Evolutionary conservation across 2,329 filamentous ascomycete species (phyloP), one percentile per base, ranked within the genome.

Genomic region (Dactylellina cionopaga): DNA sequence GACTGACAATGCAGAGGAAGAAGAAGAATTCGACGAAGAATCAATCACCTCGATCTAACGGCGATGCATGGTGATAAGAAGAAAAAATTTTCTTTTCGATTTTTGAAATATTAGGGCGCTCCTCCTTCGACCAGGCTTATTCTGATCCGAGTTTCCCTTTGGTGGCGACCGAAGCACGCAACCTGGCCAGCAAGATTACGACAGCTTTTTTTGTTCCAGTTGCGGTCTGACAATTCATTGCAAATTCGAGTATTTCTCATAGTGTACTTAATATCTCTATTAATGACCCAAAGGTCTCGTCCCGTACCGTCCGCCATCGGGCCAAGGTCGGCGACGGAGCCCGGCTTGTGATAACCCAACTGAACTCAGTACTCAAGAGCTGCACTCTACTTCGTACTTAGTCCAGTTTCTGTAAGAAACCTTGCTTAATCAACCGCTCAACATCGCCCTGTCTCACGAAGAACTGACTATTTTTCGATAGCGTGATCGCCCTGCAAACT

Each of bases 391-490:
- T 7, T 44, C 35, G 19, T 6, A 24, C 24, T 39, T 74, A 97
- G 79, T 88, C 88, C 76, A 99, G 84, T 77, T 92, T 92, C 80
- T 97, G 93, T 75, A 99, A 83, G 82, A 97, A 99, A 17, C 95
- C 95, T 80, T 98, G 94, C 13, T 92, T 87, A 78, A 99, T 97
- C 77, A 99, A 81, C 54, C 93, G 87, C 81, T 99, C 95, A 5
- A 99, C 95, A 81, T 99, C 95, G 22, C 92, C 94, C 79, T 97
- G 92, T 47, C 94, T 88, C 37, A 99, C 95, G 79, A 96, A 98
- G 79, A 99, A 96, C 79, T 99, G 95, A 78, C 93, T 97, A 81
- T 99, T 98, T 81, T 96, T 98, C 35, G 92, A 96, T 83, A 99
- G 85, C 71, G 91, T 98, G 77, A 99, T 97, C 10, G 93, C 91